Base-by-base conservation (phyloP, 2,329 filamentous ascomycete genomes). In the Onygenales sp. region DNA sequence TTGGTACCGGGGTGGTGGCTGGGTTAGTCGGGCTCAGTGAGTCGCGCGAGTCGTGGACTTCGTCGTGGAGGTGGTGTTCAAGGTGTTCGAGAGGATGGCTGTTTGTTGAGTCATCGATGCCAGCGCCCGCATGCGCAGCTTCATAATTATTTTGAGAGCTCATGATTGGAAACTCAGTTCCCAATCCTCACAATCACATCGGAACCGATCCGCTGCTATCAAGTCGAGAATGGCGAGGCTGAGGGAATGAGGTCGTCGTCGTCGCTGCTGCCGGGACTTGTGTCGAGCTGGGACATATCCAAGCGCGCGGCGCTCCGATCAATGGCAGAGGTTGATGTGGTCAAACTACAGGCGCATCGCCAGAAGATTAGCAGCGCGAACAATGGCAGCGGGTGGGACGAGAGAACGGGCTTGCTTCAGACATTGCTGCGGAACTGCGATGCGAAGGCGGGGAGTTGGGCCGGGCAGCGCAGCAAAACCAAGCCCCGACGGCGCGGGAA, bases 281-380 rank as follows among this genome's bases (percentile, higher is more conserved):
- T 57, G 21, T 58, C 54, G 17, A 55, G 54, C 44, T 50, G 42
- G 50, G 47, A 55, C 58, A 59, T 59, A 43, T 59, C 58, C 49
- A 43, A 33, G 41, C 39, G 3, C 33, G n/a, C 13, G 14, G 31
- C 4, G 14, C 7, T 41, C 35, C 46, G 39, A 36, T 49, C 46
- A 36, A 31, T 39, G 46, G 36, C 46, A 8, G 35, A 27, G 21
- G 21, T 27, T 32, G 27, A 9, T 27, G 35, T 31, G 17, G n/a
- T 38, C 14, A 14, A 14, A 17, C 33, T 36, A 17, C 7, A 49
- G 5, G 32, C 21, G 21, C 21, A n/a, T 27, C 35, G 13, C 3
- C 9, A 39, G 13, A 7, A 39, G 13, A 39, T 39, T 39, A 39
- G 36, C 9, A 39, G 9, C 36, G 9, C 9, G 36, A 39, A 39